A percentile compares a stretch with the other conserved stretches of the same genome.
Evolutionary conservation across 176 grass and related monocot genomes (phyloP).

Genomic region (Aegilops longissima): DNA sequence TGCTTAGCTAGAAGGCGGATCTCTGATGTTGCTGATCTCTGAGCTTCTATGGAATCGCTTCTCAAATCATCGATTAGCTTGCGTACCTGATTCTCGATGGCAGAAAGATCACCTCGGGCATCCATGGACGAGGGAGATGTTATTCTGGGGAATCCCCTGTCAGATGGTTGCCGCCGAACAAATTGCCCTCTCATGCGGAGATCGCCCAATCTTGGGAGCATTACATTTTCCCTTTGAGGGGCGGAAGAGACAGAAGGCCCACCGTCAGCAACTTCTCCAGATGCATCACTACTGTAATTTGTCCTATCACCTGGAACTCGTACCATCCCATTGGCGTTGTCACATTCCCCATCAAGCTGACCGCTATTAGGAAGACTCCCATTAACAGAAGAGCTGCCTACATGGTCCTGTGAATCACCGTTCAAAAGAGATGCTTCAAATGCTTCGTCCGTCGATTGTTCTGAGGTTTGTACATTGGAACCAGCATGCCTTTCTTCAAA

Average conservation of each 20-base stretch:
- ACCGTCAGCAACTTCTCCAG: constrained; percentile 57
- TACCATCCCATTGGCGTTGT: constrained; percentile 29
- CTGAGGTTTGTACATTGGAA: constrained; percentile 46
- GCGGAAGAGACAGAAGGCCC: constrained; percentile 39
- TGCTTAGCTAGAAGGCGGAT: constrained; percentile 85
- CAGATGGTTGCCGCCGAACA: constrained; percentile 50
- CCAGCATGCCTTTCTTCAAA: constrained; percentile 45
- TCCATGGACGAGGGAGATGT: constrained; percentile 60
- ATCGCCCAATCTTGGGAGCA: constrained; percentile 44
- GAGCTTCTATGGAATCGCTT: constrained; percentile 62
- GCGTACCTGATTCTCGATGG: constrained; percentile 68
- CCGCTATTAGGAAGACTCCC: constrained; percentile 48
- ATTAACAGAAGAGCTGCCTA: constrained; percentile 35
- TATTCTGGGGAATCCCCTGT: constrained; percentile 65
- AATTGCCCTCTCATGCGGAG: constrained; percentile 44
- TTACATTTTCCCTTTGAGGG: constrained; percentile 49
- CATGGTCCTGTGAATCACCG: constrained; percentile 36
- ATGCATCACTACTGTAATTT: constrained; percentile 60
- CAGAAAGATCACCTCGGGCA: constrained; percentile 66
- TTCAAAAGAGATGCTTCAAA: constrained; percentile 43
- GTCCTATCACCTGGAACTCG: constrained; percentile 53
- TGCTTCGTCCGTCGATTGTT: constrained; percentile 37
- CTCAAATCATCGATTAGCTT: constrained; percentile 70
- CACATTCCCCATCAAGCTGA: constrained; percentile 42
- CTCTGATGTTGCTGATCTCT: constrained; percentile 59